Evolutionary conservation across 2,329 filamentous ascomycete genomes (phyloP).

Genomic region (Fusarium pseudoanthophilum): DNA sequence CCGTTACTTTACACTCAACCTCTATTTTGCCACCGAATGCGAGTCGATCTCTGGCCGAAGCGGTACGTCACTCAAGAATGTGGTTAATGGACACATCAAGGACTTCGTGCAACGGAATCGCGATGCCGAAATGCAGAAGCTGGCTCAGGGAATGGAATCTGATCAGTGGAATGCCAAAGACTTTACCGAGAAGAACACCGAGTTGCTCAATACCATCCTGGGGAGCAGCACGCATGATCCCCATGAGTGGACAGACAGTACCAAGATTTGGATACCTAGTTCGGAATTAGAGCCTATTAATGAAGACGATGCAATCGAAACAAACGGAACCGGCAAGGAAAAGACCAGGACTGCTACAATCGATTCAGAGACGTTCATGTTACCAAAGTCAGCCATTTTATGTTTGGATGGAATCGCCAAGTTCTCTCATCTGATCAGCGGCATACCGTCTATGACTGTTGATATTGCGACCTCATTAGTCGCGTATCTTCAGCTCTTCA

Average conservation of each 20-base stretch:
- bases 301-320: conserved; percentile 51
- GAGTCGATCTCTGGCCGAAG: conserved; percentile 85
- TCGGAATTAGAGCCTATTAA: conserved; percentile 52
- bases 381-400: conserved; percentile 84
- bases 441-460: conserved; percentile 87
- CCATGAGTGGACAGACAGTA: conserved; percentile 71
- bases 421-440: conserved; percentile 84
- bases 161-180: conserved; percentile 85
- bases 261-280: conserved; percentile 66
- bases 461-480: conserved; percentile 84
- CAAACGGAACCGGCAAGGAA: conserved; percentile 66
- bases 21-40: conserved; percentile 87
- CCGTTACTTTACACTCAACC: conserved; percentile 83
- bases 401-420: conserved; percentile 84
- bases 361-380: conserved; percentile 85
- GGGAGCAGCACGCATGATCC: conserved; percentile 78
- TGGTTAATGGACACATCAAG: conserved; percentile 84
- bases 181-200: conserved; percentile 71
- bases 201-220: conserved; percentile 71
- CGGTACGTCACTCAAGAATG: conserved; percentile 78
- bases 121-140: conserved; percentile 76
- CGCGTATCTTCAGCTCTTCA: conserved; percentile 91
- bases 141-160: conserved; percentile 80
- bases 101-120: conserved; percentile 80
- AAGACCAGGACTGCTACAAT: conserved; percentile 79